phyloP scores from a whole-genome alignment of 2,329 filamentous ascomycete species.

The Diaporthe vaccinii region DNA sequence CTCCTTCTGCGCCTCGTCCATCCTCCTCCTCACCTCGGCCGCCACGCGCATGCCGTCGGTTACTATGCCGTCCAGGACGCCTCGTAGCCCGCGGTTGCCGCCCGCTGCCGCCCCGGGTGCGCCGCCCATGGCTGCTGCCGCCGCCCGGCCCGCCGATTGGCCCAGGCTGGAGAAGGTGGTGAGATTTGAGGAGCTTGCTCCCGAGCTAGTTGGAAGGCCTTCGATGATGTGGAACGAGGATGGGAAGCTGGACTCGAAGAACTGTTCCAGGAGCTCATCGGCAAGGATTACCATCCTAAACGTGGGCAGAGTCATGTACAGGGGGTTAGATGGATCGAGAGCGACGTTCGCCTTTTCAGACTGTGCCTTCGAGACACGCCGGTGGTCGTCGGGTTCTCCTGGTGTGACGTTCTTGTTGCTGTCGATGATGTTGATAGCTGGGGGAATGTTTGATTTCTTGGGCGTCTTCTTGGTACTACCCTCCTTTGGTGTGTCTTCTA shows the following conservation, averaged over 20 bases:
- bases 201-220: conserved; percentile 56
- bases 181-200: conserved; percentile 74
- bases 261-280: conserved; percentile 94
- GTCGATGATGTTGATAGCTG: conserved; percentile 46
- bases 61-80: conserved; percentile 97
- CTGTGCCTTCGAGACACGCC: conserved; percentile 71
- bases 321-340: conserved; percentile 90
- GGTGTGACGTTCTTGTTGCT: conserved; percentile 39
- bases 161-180: conserved; percentile 87
- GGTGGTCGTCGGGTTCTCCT: conserved; percentile 49
- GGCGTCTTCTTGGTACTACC: conserved; percentile 46
- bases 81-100: conserved; percentile 82
- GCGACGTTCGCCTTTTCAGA: conserved; percentile 88
- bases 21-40: conserved; percentile 88
- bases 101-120: conserved; percentile 63
- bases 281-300: conserved; percentile 99
- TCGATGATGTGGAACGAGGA: conserved; percentile 92
- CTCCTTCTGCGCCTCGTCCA: conserved; percentile 96
- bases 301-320: conserved; percentile 95
- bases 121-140: conserved; percentile 54
- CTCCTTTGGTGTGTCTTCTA: conserved; percentile 60
- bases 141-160: conserved; percentile 62
- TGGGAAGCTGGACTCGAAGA: conserved; percentile 97
- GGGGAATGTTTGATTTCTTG: conserved; percentile 41
- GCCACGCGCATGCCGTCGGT: conserved; percentile 97